These are phyloP conservation scores for Gloeostereum incarnatum DNA, from an alignment of 768 basidiomycete species.

Conservation along the genomic window DNA sequence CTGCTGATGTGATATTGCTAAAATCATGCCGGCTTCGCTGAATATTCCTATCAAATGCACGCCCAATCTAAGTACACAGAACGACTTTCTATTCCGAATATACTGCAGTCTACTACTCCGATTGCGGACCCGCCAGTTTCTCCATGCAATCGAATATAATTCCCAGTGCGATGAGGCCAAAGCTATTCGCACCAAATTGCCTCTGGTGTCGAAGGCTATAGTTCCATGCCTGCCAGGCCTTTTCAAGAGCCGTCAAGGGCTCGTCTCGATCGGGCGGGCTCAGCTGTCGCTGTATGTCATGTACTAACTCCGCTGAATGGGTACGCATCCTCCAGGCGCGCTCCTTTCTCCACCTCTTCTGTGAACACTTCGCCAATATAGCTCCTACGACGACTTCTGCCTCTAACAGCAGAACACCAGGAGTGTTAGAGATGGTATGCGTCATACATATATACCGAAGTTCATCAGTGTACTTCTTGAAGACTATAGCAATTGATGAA, in stretches of 20 bases:
- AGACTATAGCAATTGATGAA: slow-evolving; percentile 25
- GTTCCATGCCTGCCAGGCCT: slow-evolving; percentile 61
- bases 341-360: slow-evolving; percentile 49
- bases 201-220: slow-evolving; percentile 32
- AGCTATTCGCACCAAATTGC: slow-evolving; percentile 50
- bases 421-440: slow-evolving; percentile 51
- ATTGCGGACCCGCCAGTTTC: no score
- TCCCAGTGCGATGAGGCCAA: slow-evolving; percentile 56
- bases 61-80: no score
- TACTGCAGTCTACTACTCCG: no score
- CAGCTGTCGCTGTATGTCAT: slow-evolving; percentile 22
- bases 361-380: slow-evolving; percentile 61
- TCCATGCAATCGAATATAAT: slow-evolving; percentile 53
- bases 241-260: slow-evolving; percentile 30
- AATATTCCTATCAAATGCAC: no score
- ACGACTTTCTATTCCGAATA: background rate
- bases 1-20: no score
- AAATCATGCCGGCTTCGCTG: no score
- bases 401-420: slow-evolving; percentile 50
- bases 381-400: slow-evolving; percentile 70
- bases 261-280: no score
- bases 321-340: slow-evolving; percentile 56
- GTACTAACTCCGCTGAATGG: slow-evolving; percentile 46
- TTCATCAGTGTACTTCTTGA: slow-evolving; percentile 50
- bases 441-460: slow-evolving; percentile 62